Conservation (phyloP, 106 monocot species). For the Apostasia shenzhenica region DNA sequence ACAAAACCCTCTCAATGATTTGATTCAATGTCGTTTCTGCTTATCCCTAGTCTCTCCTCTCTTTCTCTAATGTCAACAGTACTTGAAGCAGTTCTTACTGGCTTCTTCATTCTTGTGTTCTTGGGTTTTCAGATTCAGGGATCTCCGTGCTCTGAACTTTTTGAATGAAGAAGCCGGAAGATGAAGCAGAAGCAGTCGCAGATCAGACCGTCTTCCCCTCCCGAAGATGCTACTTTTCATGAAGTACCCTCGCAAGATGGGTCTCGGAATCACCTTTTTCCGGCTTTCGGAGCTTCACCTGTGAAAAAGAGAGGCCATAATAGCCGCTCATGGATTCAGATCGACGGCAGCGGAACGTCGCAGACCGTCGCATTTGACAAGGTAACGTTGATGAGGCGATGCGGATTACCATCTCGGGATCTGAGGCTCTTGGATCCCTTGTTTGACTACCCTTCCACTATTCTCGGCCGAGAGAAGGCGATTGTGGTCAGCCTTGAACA, state of each 20-base stretch:
- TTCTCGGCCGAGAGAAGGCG: slow-evolving; percentile 66
- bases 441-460: slow-evolving; percentile 58
- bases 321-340: slow-evolving; percentile 60
- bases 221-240: slow-evolving; percentile 14
- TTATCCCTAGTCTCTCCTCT: no score
- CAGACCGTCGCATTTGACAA: slow-evolving; percentile 42
- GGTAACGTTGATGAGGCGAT: slow-evolving; percentile 43
- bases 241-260: slow-evolving; percentile 16
- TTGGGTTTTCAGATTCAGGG: no score
- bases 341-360: slow-evolving; percentile 42
- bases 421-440: slow-evolving; percentile 64
- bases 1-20: no score
- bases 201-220: neutral
- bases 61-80: no score
- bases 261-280: slow-evolving; percentile 1
- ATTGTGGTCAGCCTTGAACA: slow-evolving; percentile 75
- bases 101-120: no score
- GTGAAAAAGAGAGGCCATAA: slow-evolving; percentile 38
- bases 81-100: no score
- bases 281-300: slow-evolving; percentile 12
- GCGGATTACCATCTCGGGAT: slow-evolving; percentile 58
- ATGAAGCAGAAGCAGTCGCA: neutral
- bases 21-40: no score
- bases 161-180: no score
- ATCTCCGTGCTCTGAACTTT: no score